Base-by-base conservation (phyloP, 306 rosid species). In the Begonia masoniana region DNA sequence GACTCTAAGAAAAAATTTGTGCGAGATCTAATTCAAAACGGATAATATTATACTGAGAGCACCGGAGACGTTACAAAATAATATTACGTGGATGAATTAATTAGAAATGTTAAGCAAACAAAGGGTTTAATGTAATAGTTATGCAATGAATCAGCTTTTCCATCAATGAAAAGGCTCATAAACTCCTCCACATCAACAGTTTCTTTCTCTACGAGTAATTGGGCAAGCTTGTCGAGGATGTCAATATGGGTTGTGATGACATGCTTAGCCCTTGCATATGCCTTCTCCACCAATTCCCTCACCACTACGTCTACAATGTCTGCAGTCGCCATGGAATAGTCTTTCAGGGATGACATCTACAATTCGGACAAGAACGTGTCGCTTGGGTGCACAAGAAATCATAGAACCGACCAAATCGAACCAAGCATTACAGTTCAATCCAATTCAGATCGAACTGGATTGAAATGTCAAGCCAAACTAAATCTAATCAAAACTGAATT, bases 151-250 rank as follows among this genome's bases (percentile, higher is more conserved):
- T 83, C 95, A 11, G 94, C 96, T 66, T 86, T 79, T 60, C 92
- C 96, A 51, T 86, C 96, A n/a, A 86, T 86, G 64, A 86, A 92
- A 52, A 81, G 83, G 59, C 99, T 83, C 95, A 74, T 81, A 78
- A 88, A 84, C 69, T 86, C 96, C 75, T 92, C 96, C 43, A 95
- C 95, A 59, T 92, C 99, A 14, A 92, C 95, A 11, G 93, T 77
- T 74, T 92, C 99, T 72, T 91, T 91, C 73, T 91, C 99, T 3
- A 86, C 79, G 62, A 86, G 96, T 58, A 86, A 85, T 56, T 79
- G 84, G 9, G 93, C 93, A 43, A 92, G 88, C 73, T 86, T 86
- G 88, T 92, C 95, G 62, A 92, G 99, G 60, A 92, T 86, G 65
- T 86, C 99, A 35, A 68, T 70, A 81, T 92, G 99, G 70, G 96